These are phyloP conservation scores for Cyclotella cryptica DNA, from an alignment of 108 stramenopile species.

Conservation along the genomic window DNA sequence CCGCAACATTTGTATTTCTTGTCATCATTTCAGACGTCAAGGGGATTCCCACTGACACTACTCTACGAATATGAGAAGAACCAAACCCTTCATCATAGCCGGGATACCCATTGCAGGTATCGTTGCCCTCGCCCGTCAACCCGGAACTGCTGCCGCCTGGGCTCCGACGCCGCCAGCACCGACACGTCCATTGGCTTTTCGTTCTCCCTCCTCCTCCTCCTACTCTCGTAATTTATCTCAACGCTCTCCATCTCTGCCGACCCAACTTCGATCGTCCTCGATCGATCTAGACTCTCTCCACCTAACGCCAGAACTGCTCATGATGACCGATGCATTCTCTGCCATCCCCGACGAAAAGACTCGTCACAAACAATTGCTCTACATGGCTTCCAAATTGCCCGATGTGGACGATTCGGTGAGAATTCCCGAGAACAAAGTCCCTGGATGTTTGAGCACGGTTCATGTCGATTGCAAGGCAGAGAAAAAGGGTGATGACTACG, in stretches of 20 bases:
- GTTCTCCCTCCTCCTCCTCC: constrained; percentile 4
- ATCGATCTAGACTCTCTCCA: constrained; percentile 52
- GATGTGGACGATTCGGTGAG: constrained; percentile 60
- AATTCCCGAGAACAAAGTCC: constrained; percentile 88
- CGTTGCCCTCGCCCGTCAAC: constrained; percentile 19
- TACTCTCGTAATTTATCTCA: background rate
- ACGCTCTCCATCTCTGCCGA: background rate
- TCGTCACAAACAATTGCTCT: constrained; percentile 95
- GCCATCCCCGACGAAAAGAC: constrained; percentile 88
- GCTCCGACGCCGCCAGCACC: constrained; percentile 12
- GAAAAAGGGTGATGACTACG: constrained; percentile 44
- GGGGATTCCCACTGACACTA: background rate
- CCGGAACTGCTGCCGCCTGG: constrained; percentile 34
- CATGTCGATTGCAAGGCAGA: constrained; percentile 71
- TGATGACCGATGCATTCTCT: constrained; percentile 81
- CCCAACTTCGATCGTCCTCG: constrained; percentile 12
- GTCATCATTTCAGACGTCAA: too few species aligned
- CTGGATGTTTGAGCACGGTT: constrained; percentile 91
- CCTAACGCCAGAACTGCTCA: constrained; percentile 80
- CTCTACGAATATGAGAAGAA: constrained; percentile 9
- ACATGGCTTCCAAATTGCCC: constrained; percentile 85
- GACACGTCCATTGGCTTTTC: background rate
- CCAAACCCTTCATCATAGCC: constrained; percentile 36
- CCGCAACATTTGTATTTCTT: too few species aligned
- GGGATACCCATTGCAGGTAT: constrained; percentile 51